Evolutionary conservation across 2,329 filamentous ascomycete species (phyloP), one percentile per base, ranked within the genome.

Genomic region (Xylaria sp.): DNA sequence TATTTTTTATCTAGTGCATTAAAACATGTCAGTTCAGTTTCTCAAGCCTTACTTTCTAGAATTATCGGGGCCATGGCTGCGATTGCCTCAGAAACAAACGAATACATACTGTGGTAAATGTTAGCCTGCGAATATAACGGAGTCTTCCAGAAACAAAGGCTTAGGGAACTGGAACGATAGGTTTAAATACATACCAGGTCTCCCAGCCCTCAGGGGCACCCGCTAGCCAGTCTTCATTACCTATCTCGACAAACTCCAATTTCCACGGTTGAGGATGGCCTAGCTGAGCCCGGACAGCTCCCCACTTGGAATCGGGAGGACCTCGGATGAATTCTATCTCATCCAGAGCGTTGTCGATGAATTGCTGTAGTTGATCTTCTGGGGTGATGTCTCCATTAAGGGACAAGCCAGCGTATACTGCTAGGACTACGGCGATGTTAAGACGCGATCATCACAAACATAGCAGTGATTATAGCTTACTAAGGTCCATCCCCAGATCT

Each of bases 201-300:
- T 82, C 78, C 76, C 82, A 85, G 4, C 85, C 82, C 0, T 75
- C 73, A 1, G 82, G 80, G 4, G 83, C 85, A 3, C 83, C 82
- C 30, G 82, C 84, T 3, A 90, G 83, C 81, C 86, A 87, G 72
- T 92, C 90, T 75, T 92, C 90, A 75, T 92, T 92, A 67, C 90
- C 90, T 51, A 92, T 79, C 78, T 92, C 90, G 63, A 92, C 86
- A 72, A 86, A 89, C 11, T 85, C 81, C 57, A 92, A 82, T 34
- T 76, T 80, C 79, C 88, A 92, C 0, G 90, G 89, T 67, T 88
- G 82, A 0, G 87, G 84, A 72, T 90, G 86, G 3, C 90, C 90
- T 2, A 89, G 82, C 51, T 84, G 79, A 6, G 88, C 88, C 19
- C 89, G 87, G 6, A 84, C 78, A 3, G 84, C 81, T 14, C 89